phyloP scores from a whole-genome alignment of 495 filamentous ascomycete genomes.

The Neurospora terricola region DNA sequence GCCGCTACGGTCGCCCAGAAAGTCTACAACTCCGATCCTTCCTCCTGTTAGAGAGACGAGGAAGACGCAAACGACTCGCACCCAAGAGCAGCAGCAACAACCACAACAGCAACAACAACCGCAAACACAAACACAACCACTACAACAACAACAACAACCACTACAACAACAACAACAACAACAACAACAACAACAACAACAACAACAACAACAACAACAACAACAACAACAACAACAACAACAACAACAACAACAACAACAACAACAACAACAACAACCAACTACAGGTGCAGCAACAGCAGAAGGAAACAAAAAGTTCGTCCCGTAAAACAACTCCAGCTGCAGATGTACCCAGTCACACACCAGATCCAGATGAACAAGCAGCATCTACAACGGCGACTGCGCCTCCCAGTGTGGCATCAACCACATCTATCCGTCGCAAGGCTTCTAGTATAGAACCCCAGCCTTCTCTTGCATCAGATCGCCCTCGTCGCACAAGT shows the following conservation, averaged over 20 bases:
- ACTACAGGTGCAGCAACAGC: conserved; percentile 5
- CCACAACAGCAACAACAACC: background rate
- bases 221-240: conserved; percentile 6
- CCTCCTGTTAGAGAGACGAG: conserved; percentile 36
- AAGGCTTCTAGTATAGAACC: conserved; percentile 42
- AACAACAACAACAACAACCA: conserved; percentile 8
- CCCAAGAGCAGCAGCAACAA: conserved; percentile 20
- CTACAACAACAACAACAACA: conserved; percentile 9
- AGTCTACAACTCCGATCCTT: conserved; percentile 44
- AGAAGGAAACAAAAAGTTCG: background rate
- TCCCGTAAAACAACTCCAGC: background rate
- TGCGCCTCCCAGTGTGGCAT: conserved; percentile 3
- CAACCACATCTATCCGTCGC: conserved; percentile 28
- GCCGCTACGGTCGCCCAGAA: conserved; percentile 30
- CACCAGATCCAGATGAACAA: background rate
- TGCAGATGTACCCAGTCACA: background rate
- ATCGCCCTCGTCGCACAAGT: conserved; percentile 45
- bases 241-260: background rate
- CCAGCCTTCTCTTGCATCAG: conserved; percentile 32
- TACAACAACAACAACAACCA: conserved; percentile 8
- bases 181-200: conserved; percentile 7
- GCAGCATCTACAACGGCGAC: background rate
- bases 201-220: conserved; percentile 6
- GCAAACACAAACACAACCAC: conserved; percentile 19
- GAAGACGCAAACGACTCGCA: conserved; percentile 16